A percentile compares a stretch with the other conserved stretches of the same genome.
Evolutionary conservation across 192 early-diverging fungal species (phyloP).

Genomic region (Podila clonocystis): DNA sequence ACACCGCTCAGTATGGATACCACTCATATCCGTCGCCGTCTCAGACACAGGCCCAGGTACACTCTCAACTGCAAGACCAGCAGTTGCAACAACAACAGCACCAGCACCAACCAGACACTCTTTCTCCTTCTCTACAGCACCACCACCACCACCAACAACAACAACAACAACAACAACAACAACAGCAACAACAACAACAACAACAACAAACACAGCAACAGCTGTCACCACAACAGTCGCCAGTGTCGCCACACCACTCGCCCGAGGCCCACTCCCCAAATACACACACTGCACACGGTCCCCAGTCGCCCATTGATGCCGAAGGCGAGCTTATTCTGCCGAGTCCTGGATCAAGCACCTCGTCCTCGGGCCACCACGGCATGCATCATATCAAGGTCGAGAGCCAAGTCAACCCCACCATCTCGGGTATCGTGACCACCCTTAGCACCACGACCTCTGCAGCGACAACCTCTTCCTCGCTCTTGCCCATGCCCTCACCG

Average conservation of each 20-base stretch:
- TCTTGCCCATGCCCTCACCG: conserved; percentile 46
- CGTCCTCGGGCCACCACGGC: not conserved
- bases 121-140: conserved; percentile 9
- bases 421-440: conserved; percentile 1
- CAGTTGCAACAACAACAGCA: conserved; percentile 18
- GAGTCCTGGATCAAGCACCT: conserved; percentile 4
- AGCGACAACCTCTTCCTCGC: conserved; percentile 4
- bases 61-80: conserved; percentile 16
- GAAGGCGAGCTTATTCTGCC: conserved; percentile 27
- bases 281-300: conserved; percentile 24
- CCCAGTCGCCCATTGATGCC: conserved; percentile 36
- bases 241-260: conserved; percentile 28
- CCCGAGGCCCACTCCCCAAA: conserved; percentile 30
- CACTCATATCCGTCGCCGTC: conserved; percentile 47
- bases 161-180: conserved; percentile 23
- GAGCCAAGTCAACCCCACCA: not conserved
- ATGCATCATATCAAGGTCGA: conserved; percentile 18
- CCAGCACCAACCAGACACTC: conserved; percentile 5
- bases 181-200: conserved; percentile 15
- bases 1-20: conserved; percentile 45
- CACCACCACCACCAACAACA: conserved; percentile 20
- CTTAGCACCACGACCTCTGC: not conserved
- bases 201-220: conserved; percentile 33
- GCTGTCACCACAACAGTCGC: conserved; percentile 26
- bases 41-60: conserved; percentile 35